phyloP scores from a whole-genome alignment of 2,329 filamentous ascomycete genomes.

The Xylariaceae sp. region DNA sequence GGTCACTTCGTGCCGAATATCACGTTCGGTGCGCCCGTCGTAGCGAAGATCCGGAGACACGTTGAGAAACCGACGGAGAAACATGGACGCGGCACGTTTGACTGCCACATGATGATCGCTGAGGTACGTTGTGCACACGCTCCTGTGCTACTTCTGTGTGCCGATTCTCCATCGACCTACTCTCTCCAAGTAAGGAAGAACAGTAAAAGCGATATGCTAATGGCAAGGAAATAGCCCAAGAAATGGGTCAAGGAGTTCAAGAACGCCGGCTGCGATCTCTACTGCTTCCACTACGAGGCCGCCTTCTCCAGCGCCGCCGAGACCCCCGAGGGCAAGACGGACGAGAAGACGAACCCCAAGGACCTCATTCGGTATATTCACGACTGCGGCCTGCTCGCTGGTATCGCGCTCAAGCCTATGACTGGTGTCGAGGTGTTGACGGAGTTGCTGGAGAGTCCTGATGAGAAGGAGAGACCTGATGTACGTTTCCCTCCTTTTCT shows the following conservation, averaged over 20 bases:
- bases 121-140: constrained; percentile 58
- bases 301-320: constrained; percentile 84
- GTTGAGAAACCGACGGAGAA: constrained; percentile 67
- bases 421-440: constrained; percentile 88
- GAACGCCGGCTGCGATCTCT: constrained; percentile 91
- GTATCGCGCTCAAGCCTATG: constrained; percentile 91
- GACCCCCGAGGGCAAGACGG: constrained; percentile 63
- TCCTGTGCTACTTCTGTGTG: too few species aligned
- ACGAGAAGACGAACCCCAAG: constrained; percentile 70
- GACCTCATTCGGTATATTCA: constrained; percentile 90
- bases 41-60: constrained; percentile 85
- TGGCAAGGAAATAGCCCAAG: constrained; percentile 75
- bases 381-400: constrained; percentile 78
- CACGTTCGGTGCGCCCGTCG: constrained; percentile 91
- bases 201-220: too few species aligned
- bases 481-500: constrained; percentile 50
- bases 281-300: constrained; percentile 99
- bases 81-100: constrained; percentile 84
- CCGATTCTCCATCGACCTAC: too few species aligned
- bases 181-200: too few species aligned
- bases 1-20: constrained; percentile 99
- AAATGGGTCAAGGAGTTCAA: constrained; percentile 97
- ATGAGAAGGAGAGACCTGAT: constrained; percentile 76
- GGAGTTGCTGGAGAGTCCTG: constrained; percentile 72
- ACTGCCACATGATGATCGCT: constrained; percentile 99